Base-by-base conservation (phyloP, 202 grass and related monocot species). In the Setaria italica region DNA sequence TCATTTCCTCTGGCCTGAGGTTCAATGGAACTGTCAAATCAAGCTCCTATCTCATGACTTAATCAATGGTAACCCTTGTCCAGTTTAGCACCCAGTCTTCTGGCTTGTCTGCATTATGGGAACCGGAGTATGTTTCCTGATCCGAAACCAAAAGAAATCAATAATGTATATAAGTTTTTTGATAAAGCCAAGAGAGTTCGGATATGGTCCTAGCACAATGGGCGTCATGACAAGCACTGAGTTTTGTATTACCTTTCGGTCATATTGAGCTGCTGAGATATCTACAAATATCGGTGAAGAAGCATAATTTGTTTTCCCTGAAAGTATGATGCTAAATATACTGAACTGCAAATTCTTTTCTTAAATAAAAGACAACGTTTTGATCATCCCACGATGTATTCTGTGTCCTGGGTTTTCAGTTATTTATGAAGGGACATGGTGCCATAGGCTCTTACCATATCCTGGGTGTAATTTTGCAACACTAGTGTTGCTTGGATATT, bases 241-340 rank as follows among this genome's bases (percentile, higher is more conserved):
- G n/a, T 42, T 34, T 51, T 34, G 74, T 88, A 79, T 60, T 81
- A 50, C 53, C 55, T 81, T 85, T 17, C 7, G 74, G 41, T 15
- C 2, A 32, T 20, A 3, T 71, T 63, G 45, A 7, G 54, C 35
- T 56, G 58, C 14, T 78, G 2, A 39, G 9, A 48, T 34, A 50
- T 56, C 6, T 14, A 60, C 62, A 53, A 41, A 20, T 12, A 32
- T 69, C 9, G 4, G 32, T 9, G 9, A 56, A 1, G 12, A 42
- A 76, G 15, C 76, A n/a, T 47, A 4, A 11, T 64, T 72, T 13
- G 2, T 67, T 47, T 48, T 5, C 1, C 69, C 17, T 43, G 55
- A 62, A 79, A 37, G 37, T 35, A 25, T 59, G 29, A 32, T 78
- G 39, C 11, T 62, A 49, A 70, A 57, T 57, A 19, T 60, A 15